These are phyloP conservation scores for Alternaria gansuensis DNA, from an alignment of 2,329 filamentous ascomycete genomes.

Conservation along the genomic window DNA sequence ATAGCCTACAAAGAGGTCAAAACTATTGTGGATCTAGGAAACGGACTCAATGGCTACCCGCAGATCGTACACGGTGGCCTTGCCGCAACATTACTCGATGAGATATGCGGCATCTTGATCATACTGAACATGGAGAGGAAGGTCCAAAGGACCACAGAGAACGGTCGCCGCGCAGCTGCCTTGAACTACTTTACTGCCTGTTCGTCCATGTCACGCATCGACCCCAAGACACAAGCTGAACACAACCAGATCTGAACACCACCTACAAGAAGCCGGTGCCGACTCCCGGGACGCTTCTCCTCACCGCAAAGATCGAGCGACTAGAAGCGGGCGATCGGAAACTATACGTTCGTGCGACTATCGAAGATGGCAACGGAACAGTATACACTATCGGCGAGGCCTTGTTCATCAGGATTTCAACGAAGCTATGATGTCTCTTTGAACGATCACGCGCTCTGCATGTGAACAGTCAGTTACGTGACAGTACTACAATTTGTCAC, in stretches of 20 bases:
- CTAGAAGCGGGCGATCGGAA: conserved; percentile 65
- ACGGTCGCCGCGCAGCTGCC: conserved; percentile 12
- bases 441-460: not conserved
- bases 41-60: conserved; percentile 64
- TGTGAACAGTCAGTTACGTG: not conserved
- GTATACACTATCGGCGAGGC: conserved; percentile 63
- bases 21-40: conserved; percentile 58
- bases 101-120: conserved; percentile 63
- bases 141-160: conserved; percentile 17
- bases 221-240: conserved; percentile 21
- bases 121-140: conserved; percentile 53
- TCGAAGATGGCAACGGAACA: conserved; percentile 61
- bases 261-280: conserved; percentile 63
- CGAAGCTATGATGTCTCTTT: conserved; percentile 32
- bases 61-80: conserved; percentile 67
- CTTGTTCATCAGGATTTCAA: conserved; percentile 58
- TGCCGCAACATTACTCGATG: conserved; percentile 66
- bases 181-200: conserved; percentile 48
- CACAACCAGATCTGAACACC: conserved; percentile 60
- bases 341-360: conserved; percentile 58
- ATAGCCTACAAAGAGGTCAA: conserved; percentile 49
- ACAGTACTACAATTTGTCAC: not conserved
- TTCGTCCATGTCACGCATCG: conserved; percentile 26
- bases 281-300: conserved; percentile 61
- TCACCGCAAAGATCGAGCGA: conserved; percentile 57